Percentiles rank a stretch among this genome's conserved stretches.
phyloP scores from a whole-genome alignment of 1,139 yeast species.

The Protomyces pachydermus region DNA sequence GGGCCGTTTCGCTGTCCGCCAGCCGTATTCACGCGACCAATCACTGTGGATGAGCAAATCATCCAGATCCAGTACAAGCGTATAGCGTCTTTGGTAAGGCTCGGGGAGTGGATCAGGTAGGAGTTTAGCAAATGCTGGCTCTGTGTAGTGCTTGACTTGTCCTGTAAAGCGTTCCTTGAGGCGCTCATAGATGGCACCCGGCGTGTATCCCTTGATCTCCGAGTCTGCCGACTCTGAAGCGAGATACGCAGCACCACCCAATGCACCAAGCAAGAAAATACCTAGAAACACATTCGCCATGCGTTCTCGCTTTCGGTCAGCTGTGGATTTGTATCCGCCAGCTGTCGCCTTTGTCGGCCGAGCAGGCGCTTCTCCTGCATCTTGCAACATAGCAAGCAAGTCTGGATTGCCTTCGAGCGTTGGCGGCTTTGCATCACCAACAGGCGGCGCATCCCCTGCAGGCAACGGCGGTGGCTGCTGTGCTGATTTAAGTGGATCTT shows the following conservation, averaged over 20 bases:
- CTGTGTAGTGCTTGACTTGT: slow-evolving; percentile 77
- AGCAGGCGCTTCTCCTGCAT: slow-evolving; percentile 13
- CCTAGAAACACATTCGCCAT: slow-evolving; percentile 66
- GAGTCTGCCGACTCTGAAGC: slow-evolving; percentile 49
- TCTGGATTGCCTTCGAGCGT: slow-evolving; percentile 18
- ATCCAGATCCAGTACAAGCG: slow-evolving; percentile 82
- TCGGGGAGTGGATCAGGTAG: slow-evolving; percentile 89
- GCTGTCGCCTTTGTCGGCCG: background rate
- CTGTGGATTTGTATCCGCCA: slow-evolving; percentile 40
- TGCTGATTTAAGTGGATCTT: background rate
- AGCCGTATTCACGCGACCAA: slow-evolving; percentile 88
- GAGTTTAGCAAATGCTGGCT: slow-evolving; percentile 87
- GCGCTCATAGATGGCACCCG: slow-evolving; percentile 59
- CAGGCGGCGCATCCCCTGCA: background rate
- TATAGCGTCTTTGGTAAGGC: slow-evolving; percentile 87
- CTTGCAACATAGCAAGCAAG: slow-evolving; percentile 11
- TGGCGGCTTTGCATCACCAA: background rate
- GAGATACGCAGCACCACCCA: slow-evolving; percentile 68
- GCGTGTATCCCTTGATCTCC: slow-evolving; percentile 61
- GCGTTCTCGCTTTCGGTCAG: slow-evolving; percentile 44
- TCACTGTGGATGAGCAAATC: slow-evolving; percentile 85
- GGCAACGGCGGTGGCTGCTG: background rate
- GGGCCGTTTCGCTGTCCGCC: slow-evolving; percentile 99
- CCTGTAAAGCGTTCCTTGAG: slow-evolving; percentile 66
- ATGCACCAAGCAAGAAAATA: slow-evolving; percentile 42